Evolutionary conservation across 768 basidiomycete genomes (phyloP).

Genomic region (Trametes coccinea): DNA sequence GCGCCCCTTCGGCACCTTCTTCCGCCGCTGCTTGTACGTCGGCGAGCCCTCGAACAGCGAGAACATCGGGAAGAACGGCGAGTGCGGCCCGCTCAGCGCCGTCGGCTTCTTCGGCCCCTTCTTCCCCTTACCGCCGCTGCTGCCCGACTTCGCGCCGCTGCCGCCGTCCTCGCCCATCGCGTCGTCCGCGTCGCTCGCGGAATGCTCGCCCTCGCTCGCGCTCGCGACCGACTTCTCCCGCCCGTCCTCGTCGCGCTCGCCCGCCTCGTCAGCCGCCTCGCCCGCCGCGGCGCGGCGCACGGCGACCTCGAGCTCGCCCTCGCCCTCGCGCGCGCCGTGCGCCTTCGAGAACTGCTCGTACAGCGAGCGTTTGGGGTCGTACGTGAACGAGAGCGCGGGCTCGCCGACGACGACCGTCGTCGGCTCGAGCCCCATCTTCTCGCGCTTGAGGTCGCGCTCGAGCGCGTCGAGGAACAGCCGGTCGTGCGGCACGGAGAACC

Average conservation of each 20-base stretch:
- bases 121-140: neutral
- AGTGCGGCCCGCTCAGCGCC: constrained; percentile 29
- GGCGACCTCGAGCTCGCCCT: constrained; percentile 36
- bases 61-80: constrained; percentile 62
- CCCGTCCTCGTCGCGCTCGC: neutral
- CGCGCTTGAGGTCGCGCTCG: constrained; percentile 93
- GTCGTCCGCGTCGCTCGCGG: constrained; percentile 27
- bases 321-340: constrained; percentile 36
- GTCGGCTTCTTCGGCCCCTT: constrained; percentile 23
- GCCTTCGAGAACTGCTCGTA: constrained; percentile 82
- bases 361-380: constrained; percentile 81
- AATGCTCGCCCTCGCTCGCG: constrained; percentile 18
- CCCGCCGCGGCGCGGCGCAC: constrained; percentile 29
- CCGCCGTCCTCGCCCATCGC: constrained; percentile 16
- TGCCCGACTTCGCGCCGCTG: constrained; percentile 14
- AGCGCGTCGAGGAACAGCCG: constrained; percentile 95
- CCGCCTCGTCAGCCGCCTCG: constrained; percentile 20
- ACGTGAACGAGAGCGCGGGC: constrained; percentile 85
- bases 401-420: constrained; percentile 78
- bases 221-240: neutral
- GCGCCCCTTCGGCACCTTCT: constrained; percentile 58
- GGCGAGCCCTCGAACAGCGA: constrained; percentile 84
- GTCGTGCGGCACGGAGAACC: constrained; percentile 97
- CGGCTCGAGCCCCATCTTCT: constrained; percentile 86
- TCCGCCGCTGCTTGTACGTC: constrained; percentile 85